Evolutionary conservation across 441 rosid genomes (phyloP).

Genomic region (Gossypium lobatum): DNA sequence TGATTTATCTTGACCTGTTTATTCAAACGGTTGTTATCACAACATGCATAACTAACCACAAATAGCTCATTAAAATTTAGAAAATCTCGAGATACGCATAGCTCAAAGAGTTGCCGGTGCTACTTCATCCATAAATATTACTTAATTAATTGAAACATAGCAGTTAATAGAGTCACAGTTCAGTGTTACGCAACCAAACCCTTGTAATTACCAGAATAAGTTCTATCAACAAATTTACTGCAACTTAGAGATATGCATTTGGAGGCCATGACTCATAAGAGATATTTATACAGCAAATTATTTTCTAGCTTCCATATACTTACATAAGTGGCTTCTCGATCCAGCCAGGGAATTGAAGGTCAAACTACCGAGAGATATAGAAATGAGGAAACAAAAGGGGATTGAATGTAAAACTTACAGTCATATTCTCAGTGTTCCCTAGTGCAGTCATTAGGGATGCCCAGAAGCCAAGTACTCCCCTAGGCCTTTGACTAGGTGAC

Average conservation of each 20-base stretch:
- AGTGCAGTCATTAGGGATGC: constrained; percentile 97
- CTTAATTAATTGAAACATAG: neutral
- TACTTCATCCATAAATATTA: neutral
- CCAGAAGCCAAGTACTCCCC: constrained; percentile 98
- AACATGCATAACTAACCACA: constrained; percentile 9
- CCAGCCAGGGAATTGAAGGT: constrained; percentile 8
- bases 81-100: neutral
- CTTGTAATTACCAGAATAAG: constrained; percentile 1
- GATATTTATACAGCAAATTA: neutral
- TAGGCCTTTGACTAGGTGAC: constrained; percentile 97
- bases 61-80: neutral
- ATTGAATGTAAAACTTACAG: constrained; percentile 47
- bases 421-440: constrained; percentile 98
- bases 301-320: constrained; percentile 4
- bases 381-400: neutral
- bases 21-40: constrained; percentile 7
- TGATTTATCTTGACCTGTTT: constrained; percentile 82
- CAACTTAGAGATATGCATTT: neutral
- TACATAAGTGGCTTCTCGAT: neutral
- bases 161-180: neutral
- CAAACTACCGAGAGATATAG: neutral
- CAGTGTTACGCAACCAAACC: neutral
- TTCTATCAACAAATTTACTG: neutral
- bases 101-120: neutral
- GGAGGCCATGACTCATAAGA: neutral